Evolutionary conservation across 73 alveolate genomes (phyloP).

Genomic region (Effrenium voratum): DNA sequence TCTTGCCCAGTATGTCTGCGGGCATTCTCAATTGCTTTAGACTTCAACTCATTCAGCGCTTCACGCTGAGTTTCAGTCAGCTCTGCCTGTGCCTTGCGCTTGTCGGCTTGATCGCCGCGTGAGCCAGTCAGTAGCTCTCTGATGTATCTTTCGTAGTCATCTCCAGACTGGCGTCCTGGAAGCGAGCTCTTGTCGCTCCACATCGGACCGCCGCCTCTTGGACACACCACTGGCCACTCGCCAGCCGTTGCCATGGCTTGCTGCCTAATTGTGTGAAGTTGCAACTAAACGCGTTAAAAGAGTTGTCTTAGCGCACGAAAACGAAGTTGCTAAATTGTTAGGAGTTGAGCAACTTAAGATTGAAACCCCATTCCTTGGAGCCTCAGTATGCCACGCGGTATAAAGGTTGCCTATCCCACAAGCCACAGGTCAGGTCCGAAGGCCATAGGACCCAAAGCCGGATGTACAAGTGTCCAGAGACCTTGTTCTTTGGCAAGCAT

Average conservation of each 20-base stretch:
- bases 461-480: too few species aligned
- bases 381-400: too few species aligned
- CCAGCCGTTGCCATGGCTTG: background rate
- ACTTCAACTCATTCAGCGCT: background rate
- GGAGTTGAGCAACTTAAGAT: too few species aligned
- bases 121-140: background rate
- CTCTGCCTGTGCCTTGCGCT: background rate
- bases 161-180: background rate
- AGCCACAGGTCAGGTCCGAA: too few species aligned
- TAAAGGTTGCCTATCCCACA: too few species aligned
- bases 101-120: background rate
- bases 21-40: background rate
- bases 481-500: too few species aligned
- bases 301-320: too few species aligned
- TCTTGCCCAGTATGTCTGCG: background rate
- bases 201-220: background rate
- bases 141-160: background rate
- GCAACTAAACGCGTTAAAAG: too few species aligned
- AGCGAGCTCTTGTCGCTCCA: slow-evolving; percentile 13
- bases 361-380: too few species aligned
- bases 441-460: too few species aligned
- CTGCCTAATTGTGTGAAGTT: too few species aligned
- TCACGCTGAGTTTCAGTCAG: background rate
- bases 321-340: too few species aligned
- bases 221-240: background rate